Evolutionary conservation across 1,284 basidiomycete species (phyloP), one percentile per base, ranked within the genome.

Genomic region (Ustilago esculenta): DNA sequence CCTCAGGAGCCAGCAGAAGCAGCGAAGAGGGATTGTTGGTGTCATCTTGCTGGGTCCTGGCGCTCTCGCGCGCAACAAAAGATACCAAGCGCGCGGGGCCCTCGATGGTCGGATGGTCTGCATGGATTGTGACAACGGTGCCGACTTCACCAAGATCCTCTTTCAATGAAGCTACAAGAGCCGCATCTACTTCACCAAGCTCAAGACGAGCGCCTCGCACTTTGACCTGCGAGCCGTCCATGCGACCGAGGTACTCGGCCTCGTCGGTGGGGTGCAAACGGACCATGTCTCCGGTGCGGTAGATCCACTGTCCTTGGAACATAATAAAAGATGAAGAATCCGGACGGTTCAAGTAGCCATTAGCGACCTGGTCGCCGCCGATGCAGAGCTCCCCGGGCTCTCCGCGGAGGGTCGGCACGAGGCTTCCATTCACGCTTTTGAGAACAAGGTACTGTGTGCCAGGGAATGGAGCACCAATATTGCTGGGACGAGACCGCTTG

Each of bases 191-290:
- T 56, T 81, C 79, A 30, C 64, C 68, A 14, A 81, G 70, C 54
- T 81, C 79, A 15, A 81, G 69, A 34, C 79, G 69, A 9, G 74
- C 79, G 2, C 79, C 79, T 32, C 76, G 65, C 4, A 81, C 65
- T 49, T 81, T 81, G 60, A 81, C 76, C 48, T 81, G 79, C 0
- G 65, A 73, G 37, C 56, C 57, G 29, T 71, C 75, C 42, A 72
- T 51, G 20, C 79, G 73, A 11, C 77, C 79, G n/a, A 79, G 63
- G 44, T 79, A 79, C 44, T 79, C 70, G 25, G 63, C 68, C 21
- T 66, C 57, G 45, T 75, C 73, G 36, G 34, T 51, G 2, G 76
- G 70, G 15, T 66, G 52, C 45, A 81, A 45, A 7, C 77, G 61
- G 10, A 72, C 79, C 37, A 72, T 53, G 34, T 81, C 79, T 33